Base-by-base conservation (phyloP, 352 stramenopile genomes). In the Phytophthora kernoviae region DNA sequence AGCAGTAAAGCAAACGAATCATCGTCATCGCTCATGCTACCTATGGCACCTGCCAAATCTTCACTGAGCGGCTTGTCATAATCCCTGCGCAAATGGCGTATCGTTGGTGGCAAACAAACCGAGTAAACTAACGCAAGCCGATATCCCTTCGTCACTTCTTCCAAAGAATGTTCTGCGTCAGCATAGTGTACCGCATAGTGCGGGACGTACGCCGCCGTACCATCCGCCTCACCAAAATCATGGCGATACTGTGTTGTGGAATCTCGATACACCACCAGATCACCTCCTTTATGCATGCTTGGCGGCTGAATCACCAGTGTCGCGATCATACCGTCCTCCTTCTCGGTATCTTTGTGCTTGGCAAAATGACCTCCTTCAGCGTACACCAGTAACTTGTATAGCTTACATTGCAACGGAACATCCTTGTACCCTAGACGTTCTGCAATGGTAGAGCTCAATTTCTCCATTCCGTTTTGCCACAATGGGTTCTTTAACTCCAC, bases 321-420 rank as follows among this genome's bases (percentile, higher is more conserved):
- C 1, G 71, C 76, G 26, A 83, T 78, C 79, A 78, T 83, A 11
- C 70, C 74, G 7, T 64, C 65, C 36, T 88, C 54, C 26, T 86
- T 84, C 63, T 88, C 75, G 4, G 67, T 85, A 45, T 86, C 74
- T 40, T 75, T 63, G 44, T 86, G 71, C 8, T 67, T 68, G 2
- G 62, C 32, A 49, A 80, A 86, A 37, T 79, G 73, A 21, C 73
- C 62, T 34, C 61, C 73, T 45, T 67, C 12, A 37, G 68, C 76
- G 20, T 84, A 84, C 14, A 87, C 46, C 12, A 86, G 42, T 26
- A 86, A n/a, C 52, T 86, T 84, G 71, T 84, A 79, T 32, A 68
- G 36, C 4, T 41, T n/a, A 18, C 69, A 65, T 1, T 56, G n/a
- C 20, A 70, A 32, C 22, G 26, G 21, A 9, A 62, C 36, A 17